A percentile compares a stretch with the other conserved stretches of the same genome.
These are phyloP conservation scores for Pseudomicrostroma phylloplanum DNA, from an alignment of 1,284 basidiomycete species.

Conservation along the genomic window DNA sequence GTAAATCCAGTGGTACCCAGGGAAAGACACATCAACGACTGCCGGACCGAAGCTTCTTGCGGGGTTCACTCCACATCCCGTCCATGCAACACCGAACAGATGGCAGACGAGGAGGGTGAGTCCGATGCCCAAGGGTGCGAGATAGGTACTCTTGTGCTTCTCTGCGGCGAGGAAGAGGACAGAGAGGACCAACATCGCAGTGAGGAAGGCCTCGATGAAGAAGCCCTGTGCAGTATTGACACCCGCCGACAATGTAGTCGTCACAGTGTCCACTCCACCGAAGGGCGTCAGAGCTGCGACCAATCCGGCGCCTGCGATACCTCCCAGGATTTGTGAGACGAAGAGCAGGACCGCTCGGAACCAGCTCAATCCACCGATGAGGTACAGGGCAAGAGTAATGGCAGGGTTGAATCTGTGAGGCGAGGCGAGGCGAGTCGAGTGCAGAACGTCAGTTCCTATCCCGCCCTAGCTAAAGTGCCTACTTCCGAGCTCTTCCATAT, in stretches of 20 bases:
- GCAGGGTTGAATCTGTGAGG: conserved; percentile 52
- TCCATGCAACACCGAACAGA: conserved; percentile 21
- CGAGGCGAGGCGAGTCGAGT: conserved; percentile 15
- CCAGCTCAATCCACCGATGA: conserved; percentile 53
- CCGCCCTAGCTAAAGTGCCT: neutral
- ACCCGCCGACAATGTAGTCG: conserved; percentile 50
- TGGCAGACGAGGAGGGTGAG: conserved; percentile 32
- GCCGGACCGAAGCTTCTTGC: conserved; percentile 16
- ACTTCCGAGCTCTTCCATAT: neutral
- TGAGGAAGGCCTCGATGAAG: conserved; percentile 54
- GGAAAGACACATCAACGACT: conserved; percentile 11
- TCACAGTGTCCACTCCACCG: conserved; percentile 47
- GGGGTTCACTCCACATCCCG: conserved; percentile 18
- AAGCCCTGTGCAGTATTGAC: conserved; percentile 39
- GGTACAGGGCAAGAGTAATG: conserved; percentile 53
- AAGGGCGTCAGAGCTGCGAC: conserved; percentile 51
- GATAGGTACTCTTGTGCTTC: conserved; percentile 52
- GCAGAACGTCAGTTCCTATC: neutral
- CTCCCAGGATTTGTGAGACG: conserved; percentile 53
- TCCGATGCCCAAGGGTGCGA: conserved; percentile 38
- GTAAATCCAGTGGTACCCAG: conserved; percentile 14
- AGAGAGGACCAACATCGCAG: conserved; percentile 51
- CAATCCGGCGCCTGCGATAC: conserved; percentile 54
- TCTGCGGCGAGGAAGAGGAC: conserved; percentile 55
- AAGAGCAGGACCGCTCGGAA: conserved; percentile 51